Conservation (phyloP, 2,329 filamentous ascomycete genomes). For the Aspergillus niger region DNA sequence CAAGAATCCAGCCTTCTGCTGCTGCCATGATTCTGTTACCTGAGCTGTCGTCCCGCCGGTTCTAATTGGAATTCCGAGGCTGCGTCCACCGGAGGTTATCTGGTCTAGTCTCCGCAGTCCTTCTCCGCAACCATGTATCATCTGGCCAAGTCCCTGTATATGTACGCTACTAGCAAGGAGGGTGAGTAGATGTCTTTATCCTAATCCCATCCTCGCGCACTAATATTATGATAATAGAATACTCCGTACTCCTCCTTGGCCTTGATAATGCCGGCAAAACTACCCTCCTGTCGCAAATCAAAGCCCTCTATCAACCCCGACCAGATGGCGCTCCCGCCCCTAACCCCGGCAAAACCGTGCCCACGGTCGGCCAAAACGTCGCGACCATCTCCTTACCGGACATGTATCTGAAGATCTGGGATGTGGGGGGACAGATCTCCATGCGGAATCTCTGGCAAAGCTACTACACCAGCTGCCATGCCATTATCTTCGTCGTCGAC, state of each 20-base stretch:
- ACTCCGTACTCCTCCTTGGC: constrained; percentile 93
- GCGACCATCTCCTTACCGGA: constrained; percentile 86
- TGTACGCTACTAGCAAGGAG: constrained; percentile 96
- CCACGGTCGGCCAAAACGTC: constrained; percentile 96
- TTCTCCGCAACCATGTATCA: constrained; percentile 73
- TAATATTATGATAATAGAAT: constrained; percentile 61
- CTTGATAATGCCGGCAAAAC: constrained; percentile 99
- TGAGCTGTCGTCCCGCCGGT: constrained; percentile 9
- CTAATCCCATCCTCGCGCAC: neutral
- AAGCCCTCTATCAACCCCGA: constrained; percentile 69
- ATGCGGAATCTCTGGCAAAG: constrained; percentile 91
- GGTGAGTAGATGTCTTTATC: constrained; percentile 52
- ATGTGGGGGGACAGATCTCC: constrained; percentile 89
- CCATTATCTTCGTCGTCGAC: constrained; percentile 97
- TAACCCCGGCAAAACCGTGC: constrained; percentile 80
- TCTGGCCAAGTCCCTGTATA: constrained; percentile 89
- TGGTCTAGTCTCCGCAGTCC: constrained; percentile 20
- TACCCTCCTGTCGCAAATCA: constrained; percentile 95
- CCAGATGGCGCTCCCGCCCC: constrained; percentile 37
- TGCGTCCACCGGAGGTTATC: constrained; percentile 20
- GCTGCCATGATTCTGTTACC: constrained; percentile 27
- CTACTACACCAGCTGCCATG: constrained; percentile 92
- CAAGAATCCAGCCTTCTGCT: neutral
- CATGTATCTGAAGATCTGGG: constrained; percentile 98
- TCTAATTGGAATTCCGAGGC: constrained; percentile 19